Evolutionary conservation across 805 yeast genomes (phyloP).

Genomic region (Yamadazyma sp.): DNA sequence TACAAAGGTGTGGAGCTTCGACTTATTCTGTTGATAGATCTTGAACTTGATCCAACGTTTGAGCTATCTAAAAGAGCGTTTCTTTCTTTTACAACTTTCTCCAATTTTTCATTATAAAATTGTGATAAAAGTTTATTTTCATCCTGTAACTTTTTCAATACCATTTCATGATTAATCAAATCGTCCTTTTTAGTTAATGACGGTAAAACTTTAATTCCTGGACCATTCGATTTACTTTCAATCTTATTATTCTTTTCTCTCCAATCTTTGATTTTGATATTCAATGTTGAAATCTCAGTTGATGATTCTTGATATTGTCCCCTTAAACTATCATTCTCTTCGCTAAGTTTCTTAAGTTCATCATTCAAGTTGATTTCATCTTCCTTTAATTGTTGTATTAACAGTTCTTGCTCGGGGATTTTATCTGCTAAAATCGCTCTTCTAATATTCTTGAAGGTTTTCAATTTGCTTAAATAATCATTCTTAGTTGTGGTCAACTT

Average conservation of each 20-base stretch:
- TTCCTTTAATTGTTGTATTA: constrained; percentile 21
- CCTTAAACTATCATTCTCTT: constrained; percentile 29
- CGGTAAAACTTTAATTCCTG: constrained; percentile 35
- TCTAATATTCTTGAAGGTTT: constrained; percentile 4
- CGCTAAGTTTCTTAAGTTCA: constrained; percentile 23
- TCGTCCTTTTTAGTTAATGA: constrained; percentile 32
- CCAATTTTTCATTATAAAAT: constrained; percentile 30
- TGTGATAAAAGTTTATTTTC: constrained; percentile 29
- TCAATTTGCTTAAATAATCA: constrained; percentile 13
- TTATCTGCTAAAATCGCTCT: constrained; percentile 5
- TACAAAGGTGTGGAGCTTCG: constrained; percentile 35
- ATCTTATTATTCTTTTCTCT: constrained; percentile 19
- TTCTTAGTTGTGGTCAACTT: constrained; percentile 17
- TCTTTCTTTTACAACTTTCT: constrained; percentile 34
- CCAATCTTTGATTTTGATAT: constrained; percentile 18
- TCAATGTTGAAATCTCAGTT: constrained; percentile 28
- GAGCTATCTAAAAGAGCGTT: constrained; percentile 26
- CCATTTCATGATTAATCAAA: constrained; percentile 23
- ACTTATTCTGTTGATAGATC: constrained; percentile 36
- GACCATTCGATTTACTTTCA: constrained; percentile 24
- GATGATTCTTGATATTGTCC: constrained; percentile 33
- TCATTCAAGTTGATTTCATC: constrained; percentile 22
- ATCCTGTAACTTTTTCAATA: constrained; percentile 21
- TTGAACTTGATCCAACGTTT: constrained; percentile 24
- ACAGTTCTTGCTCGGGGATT: constrained; percentile 19